A percentile compares a stretch with the other conserved stretches of the same genome.
phyloP scores from a whole-genome alignment of 31 red algal genomes.

The Porphyra umbilicalis region DNA sequence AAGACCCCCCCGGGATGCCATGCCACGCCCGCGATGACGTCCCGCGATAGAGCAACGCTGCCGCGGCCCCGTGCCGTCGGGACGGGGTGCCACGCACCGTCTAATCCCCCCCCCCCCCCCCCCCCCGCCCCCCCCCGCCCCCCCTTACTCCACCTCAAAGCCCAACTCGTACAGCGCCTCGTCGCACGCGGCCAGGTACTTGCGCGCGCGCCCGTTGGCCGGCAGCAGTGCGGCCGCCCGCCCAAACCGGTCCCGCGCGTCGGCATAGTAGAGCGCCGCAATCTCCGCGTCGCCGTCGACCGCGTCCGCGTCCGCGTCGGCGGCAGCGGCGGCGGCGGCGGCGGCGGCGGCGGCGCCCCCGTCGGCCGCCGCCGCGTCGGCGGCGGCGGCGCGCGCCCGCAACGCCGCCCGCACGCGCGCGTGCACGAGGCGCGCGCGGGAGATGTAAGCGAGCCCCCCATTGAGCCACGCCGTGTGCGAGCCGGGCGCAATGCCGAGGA shows the following conservation, averaged over 20 bases:
- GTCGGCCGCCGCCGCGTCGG: neutral
- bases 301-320: neutral
- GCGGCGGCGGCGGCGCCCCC: neutral
- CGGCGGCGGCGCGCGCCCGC: neutral
- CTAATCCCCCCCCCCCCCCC: too few species aligned
- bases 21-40: too few species aligned
- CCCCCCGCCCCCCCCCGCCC: neutral
- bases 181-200: neutral
- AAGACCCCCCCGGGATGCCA: too few species aligned
- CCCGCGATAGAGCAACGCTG: too few species aligned
- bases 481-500: neutral
- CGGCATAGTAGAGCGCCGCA: neutral
- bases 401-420: neutral
- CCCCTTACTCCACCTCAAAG: neutral
- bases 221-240: neutral
- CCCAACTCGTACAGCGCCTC: neutral
- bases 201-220: neutral
- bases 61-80: too few species aligned
- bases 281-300: neutral
- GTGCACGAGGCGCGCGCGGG: neutral
- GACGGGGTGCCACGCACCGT: too few species aligned
- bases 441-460: neutral
- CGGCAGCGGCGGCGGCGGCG: neutral
- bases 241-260: neutral
- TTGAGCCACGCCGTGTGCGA: neutral